These are phyloP conservation scores for Suhomyces xylopsoci DNA, from an alignment of 805 yeast species.

Conservation along the genomic window DNA sequence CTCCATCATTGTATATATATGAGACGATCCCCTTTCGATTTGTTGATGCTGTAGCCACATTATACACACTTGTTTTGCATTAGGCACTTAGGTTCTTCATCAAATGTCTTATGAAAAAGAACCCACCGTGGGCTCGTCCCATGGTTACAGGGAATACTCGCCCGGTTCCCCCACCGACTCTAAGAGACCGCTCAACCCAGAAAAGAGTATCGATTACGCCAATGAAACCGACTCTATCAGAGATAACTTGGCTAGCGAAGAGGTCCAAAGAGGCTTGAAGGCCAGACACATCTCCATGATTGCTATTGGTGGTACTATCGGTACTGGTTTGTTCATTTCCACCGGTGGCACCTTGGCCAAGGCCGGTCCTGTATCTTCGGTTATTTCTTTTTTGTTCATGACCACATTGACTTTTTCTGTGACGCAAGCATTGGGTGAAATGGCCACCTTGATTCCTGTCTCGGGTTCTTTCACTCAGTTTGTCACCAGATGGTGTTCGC, in stretches of 20 bases:
- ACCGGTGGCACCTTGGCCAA: conserved; percentile 50
- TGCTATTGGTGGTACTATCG: conserved; percentile 78
- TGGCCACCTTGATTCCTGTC: conserved; percentile 76
- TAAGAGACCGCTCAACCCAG: conserved; percentile 7
- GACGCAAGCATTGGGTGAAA: conserved; percentile 72
- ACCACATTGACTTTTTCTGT: conserved; percentile 63
- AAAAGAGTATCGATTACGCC: conserved; percentile 17
- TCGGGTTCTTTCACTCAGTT: conserved; percentile 69
- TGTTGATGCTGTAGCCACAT: not conserved
- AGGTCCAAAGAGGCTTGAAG: conserved; percentile 58
- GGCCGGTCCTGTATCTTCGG: conserved; percentile 69
- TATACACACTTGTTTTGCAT: not conserved
- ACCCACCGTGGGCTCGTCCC: conserved; percentile 11
- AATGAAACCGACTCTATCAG: conserved; percentile 14
- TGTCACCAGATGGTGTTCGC: conserved; percentile 63
- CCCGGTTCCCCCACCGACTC: conserved; percentile 5
- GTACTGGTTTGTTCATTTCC: conserved; percentile 74
- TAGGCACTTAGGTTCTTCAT: not conserved
- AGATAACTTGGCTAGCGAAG: conserved; percentile 10
- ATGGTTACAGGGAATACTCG: conserved; percentile 2
- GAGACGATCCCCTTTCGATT: not conserved
- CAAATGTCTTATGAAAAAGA: conserved; percentile 12
- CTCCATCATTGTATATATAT: not conserved
- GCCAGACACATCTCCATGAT: conserved; percentile 72
- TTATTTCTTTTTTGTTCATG: conserved; percentile 64